Base-by-base conservation (phyloP, 1,139 yeast genomes). In the Taphrina confusa region DNA sequence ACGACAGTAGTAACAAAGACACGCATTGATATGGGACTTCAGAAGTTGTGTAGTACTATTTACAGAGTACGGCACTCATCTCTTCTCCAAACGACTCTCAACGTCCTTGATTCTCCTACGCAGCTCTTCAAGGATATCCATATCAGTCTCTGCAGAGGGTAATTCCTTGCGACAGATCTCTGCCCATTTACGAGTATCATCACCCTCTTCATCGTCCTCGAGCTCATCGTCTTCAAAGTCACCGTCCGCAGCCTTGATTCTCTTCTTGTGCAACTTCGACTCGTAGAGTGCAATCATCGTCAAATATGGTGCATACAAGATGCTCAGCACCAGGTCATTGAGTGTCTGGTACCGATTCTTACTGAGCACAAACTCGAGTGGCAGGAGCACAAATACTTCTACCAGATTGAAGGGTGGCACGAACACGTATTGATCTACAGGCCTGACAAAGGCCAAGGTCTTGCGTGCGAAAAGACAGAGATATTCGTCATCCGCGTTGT, bases 121-220 rank as follows among this genome's bases (percentile, higher is more conserved):
- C 23, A 54, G 25, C n/a, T 42, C 44, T 27, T 42, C 31, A 6
- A 54, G 27, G 12, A 54, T 28, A 18, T 54, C 58, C 52, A 91
- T 83, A 65, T 87, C 95, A 66, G 82, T 81, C 68, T 91, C 78
- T 72, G 85, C 90, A 30, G 77, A 75, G 64, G 86, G 95, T 65
- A 92, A 79, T 73, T 91, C 97, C 61, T 83, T 88, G 66, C 94
- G 82, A 75, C 92, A 97, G 67, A 86, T 86, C 65, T 92, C 97
- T 66, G 91, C 77, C 70, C 86, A 85, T 68, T 82, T 83, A 46
- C 82, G 84, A 71, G 87, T 95, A 55, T 84, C 62, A n/a, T 84
- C 91, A 68, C 84, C 90, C 14, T 86, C 95, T n/a, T 65, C 66
- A 27, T 69, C 71, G 34, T 67, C 65, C 12, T 69, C 72, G 23